phyloP scores from a whole-genome alignment of 2,329 filamentous ascomycete species.

The Sarocladium oryzae region DNA sequence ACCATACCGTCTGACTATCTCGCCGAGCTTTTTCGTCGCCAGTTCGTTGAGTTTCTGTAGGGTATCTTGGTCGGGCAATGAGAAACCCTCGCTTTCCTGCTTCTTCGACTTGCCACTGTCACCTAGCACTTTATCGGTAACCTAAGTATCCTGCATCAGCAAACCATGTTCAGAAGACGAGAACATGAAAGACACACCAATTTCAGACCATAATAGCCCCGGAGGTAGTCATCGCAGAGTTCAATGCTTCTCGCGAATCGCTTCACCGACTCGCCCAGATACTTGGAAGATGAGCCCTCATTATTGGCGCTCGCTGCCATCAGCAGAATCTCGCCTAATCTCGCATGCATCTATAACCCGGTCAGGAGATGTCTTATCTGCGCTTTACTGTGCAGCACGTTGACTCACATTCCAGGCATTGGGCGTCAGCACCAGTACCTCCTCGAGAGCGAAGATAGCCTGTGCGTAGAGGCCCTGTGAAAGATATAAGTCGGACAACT shows the following conservation, averaged over 20 bases:
- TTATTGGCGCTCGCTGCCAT: conserved; percentile 51
- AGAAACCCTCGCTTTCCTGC: conserved; percentile 41
- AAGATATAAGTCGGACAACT: conserved; percentile 82
- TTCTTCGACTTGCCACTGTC: conserved; percentile 35
- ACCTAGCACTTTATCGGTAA: conserved; percentile 43
- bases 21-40: conserved; percentile 67
- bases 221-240: conserved; percentile 85
- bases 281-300: conserved; percentile 38
- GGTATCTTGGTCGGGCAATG: conserved; percentile 49
- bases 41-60: conserved; percentile 63
- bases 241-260: conserved; percentile 88
- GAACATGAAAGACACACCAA: conserved; percentile 43
- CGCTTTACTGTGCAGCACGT: neutral
- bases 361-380: neutral
- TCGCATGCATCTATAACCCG: conserved; percentile 69
- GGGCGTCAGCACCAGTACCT: conserved; percentile 77
- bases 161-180: neutral
- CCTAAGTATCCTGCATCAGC: conserved; percentile 25
- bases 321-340: conserved; percentile 76
- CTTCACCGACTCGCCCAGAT: conserved; percentile 67
- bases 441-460: conserved; percentile 82
- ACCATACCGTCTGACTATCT: conserved; percentile 63
- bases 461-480: conserved; percentile 72
- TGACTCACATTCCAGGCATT: conserved; percentile 88
- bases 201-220: conserved; percentile 89